phyloP scores from a whole-genome alignment of 148 eudicot genomes.

The Camellia lanceoleosa region DNA sequence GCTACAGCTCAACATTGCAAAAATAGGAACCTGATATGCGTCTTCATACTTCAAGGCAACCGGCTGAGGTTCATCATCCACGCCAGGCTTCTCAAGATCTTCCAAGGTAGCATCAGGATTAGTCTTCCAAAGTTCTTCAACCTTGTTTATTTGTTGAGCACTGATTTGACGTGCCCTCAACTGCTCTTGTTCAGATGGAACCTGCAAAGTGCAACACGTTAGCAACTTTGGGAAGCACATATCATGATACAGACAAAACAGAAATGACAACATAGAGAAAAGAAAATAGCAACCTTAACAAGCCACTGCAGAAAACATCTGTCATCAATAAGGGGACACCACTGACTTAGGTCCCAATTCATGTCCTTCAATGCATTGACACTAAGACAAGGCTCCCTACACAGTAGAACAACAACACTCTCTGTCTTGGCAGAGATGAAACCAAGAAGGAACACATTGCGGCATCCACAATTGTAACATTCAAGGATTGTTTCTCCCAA shows the following conservation, averaged over 20 bases:
- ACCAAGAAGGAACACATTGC: constrained; percentile 95
- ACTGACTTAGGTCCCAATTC: constrained; percentile 99
- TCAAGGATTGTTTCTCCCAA: constrained; percentile 97
- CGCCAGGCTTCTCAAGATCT: constrained; percentile 99
- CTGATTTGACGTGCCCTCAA: constrained; percentile 96
- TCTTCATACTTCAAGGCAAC: constrained; percentile 92
- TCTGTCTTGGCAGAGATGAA: constrained; percentile 98
- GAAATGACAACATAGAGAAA: not conserved
- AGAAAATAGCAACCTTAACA: constrained; percentile 59
- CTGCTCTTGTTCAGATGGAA: constrained; percentile 98
- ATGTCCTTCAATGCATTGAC: constrained; percentile 93
- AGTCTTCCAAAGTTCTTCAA: constrained; percentile 98
- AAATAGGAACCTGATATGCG: constrained; percentile 75
- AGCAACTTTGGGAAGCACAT: not conserved
- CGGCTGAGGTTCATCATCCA: constrained; percentile 97
- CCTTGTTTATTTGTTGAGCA: constrained; percentile 97
- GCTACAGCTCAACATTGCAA: not conserved
- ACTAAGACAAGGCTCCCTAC: constrained; percentile 94
- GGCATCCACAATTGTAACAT: constrained; percentile 98
- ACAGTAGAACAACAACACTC: constrained; percentile 94
- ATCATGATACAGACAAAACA: not conserved
- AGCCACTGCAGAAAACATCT: constrained; percentile 98
- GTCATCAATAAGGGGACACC: constrained; percentile 99
- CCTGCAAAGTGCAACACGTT: constrained; percentile 41
- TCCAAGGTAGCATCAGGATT: constrained; percentile 97